Conservation (phyloP, 495 filamentous ascomycete species). For the Talaromyces nanjingensis region DNA sequence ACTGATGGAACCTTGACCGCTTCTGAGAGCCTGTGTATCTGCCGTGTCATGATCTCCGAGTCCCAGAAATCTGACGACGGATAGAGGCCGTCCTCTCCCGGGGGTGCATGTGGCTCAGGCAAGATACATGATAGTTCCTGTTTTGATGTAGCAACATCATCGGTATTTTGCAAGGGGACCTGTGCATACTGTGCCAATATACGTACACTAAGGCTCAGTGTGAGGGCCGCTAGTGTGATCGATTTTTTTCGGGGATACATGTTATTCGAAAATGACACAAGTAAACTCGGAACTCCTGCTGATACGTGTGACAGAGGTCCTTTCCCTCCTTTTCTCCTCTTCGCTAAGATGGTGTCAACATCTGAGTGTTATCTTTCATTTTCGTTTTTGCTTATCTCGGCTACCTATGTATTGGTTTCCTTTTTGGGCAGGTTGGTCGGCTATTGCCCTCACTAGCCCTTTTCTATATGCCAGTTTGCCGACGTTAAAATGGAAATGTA, state of each 20-base stretch:
- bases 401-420: neutral
- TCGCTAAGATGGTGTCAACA: neutral
- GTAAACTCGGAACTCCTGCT: neutral
- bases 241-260: neutral
- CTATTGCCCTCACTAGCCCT: neutral
- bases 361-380: neutral
- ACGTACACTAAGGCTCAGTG: neutral
- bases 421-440: neutral
- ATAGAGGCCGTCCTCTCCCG: neutral
- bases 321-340: neutral
- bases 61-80: neutral
- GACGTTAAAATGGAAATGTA: neutral
- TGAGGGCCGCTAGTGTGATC: neutral
- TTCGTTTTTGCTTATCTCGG: neutral
- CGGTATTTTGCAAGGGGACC: neutral
- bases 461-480: neutral
- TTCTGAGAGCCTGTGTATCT: slow-evolving; percentile 9
- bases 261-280: neutral
- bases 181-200: neutral
- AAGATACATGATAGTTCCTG: neutral
- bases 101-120: neutral
- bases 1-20: slow-evolving; percentile 9
- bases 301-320: neutral
- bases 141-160: neutral
- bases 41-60: neutral